Conservation (phyloP, 306 rosid genomes). For the Vigna radiata region DNA sequence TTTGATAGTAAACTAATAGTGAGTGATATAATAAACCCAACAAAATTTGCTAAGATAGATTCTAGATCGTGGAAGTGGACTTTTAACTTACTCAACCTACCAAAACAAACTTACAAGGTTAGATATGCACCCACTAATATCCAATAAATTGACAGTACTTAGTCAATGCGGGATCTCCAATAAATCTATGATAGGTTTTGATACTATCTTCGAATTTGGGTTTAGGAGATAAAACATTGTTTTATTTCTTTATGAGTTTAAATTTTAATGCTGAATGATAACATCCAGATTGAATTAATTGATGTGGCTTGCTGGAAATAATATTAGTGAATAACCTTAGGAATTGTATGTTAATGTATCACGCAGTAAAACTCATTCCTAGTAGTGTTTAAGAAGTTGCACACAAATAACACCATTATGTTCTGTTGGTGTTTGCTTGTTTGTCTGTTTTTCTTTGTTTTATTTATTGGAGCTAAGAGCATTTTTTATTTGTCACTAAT, state of each 20-base stretch:
- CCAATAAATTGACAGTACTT: not conserved
- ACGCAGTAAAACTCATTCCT: not conserved
- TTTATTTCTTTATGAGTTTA: not conserved
- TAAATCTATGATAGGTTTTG: not conserved
- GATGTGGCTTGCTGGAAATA: not conserved
- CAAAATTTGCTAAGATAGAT: not conserved
- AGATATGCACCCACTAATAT: no score
- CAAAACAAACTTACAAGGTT: no score
- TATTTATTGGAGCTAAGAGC: not conserved
- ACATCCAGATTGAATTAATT: not conserved
- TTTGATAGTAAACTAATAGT: no score
- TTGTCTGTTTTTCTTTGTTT: conserved; percentile 7
- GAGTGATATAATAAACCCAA: no score
- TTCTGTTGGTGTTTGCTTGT: not conserved
- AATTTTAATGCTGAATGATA: not conserved
- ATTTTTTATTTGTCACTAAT: conserved; percentile 11
- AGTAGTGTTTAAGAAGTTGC: not conserved
- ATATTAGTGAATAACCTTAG: not conserved
- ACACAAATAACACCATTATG: not conserved
- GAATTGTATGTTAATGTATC: not conserved
- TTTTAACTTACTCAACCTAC: not conserved
- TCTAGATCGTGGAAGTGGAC: not conserved
- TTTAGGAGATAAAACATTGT: no score
- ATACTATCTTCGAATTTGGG: no score
- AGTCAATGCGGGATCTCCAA: not conserved